A percentile compares a stretch with the other conserved stretches of the same genome.
These are phyloP conservation scores for Candida orba DNA, from an alignment of 805 yeast species.

Conservation along the genomic window DNA sequence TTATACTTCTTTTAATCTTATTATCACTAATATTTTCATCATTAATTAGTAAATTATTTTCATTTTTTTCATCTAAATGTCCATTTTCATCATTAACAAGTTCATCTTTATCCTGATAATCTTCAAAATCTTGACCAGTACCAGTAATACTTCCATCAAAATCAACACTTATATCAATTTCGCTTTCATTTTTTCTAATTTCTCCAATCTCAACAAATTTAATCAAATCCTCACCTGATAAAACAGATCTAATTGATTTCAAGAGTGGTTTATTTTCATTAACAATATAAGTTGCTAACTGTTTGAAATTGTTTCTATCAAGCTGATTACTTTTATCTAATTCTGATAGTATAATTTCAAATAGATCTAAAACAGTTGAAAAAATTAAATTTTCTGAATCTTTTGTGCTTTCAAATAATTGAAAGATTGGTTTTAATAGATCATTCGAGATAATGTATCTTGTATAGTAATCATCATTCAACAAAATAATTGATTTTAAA, in stretches of 20 bases:
- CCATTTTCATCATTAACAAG: not conserved
- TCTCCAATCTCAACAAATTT: constrained; percentile 14
- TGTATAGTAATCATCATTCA: constrained; percentile 58
- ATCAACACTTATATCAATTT: constrained; percentile 24
- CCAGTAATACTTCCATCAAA: constrained; percentile 1
- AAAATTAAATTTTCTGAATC: constrained; percentile 55
- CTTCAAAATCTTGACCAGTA: constrained; percentile 13
- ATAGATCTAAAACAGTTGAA: constrained; percentile 68
- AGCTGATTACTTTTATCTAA: constrained; percentile 11
- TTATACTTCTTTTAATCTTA: too few relatives aligned
- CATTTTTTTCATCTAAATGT: not conserved
- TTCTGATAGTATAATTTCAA: constrained; percentile 36
- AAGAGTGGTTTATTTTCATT: constrained; percentile 22
- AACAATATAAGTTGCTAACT: constrained; percentile 20
- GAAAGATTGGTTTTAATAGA: constrained; percentile 42
- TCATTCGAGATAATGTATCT: constrained; percentile 49
- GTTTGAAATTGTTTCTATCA: constrained; percentile 17
- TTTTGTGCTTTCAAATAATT: constrained; percentile 40
- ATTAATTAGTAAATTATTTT: not conserved
- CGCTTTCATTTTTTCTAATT: constrained; percentile 26
- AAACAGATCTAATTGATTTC: constrained; percentile 14
- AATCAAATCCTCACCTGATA: constrained; percentile 16
- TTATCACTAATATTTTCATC: not conserved
- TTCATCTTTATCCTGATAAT: constrained; percentile 5
- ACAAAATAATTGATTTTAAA: constrained; percentile 50